Base-by-base conservation (phyloP, 164 flowering plant species). In the Piper longum region DNA sequence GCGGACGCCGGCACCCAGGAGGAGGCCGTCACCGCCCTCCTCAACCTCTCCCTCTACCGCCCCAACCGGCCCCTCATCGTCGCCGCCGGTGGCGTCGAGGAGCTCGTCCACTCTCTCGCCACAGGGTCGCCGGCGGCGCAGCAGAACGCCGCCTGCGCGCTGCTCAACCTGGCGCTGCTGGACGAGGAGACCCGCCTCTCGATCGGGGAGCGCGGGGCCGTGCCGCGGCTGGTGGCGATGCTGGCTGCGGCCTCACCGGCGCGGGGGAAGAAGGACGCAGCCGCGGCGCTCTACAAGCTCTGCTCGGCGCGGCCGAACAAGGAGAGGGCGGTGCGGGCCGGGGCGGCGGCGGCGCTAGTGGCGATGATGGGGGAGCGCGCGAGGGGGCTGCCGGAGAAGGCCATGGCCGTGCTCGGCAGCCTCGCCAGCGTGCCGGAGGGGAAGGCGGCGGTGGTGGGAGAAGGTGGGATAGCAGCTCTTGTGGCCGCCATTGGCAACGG, bases 401-500 rank as follows among this genome's bases (percentile, higher is more conserved):
- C 97, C 14, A 82, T 89, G 89, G 99, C 90, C 69, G 89, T 93
- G 43, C 64, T 90, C 77, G 88, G 86, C 64, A 85, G 90, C 66
- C 65, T 93, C 78, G 90, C 95, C 3, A 84, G 65, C 14, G 72
- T 86, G 17, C 71, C 69, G 54, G 83, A 77, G 56, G 98, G 97
- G 5, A 79, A 66, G 66, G 77, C 65, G 43, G 83, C 87, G 4
- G 84, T 95, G 59, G 93, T 88, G 6, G 89, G 85, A 68, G 99
- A 85, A 74, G 87, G 86, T 0, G 99, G 99, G 16, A 82, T 93
- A 51, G 72, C 90, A 41, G 96, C 82, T 7, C 75, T 93, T 63
- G 97, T 93, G n/a, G 99, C 88, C 65, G 96, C 85, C 0, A 84
- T 93, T 54, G 97, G 88, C 63, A 96, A 91, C 67, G 91, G 95